Base-by-base conservation (phyloP, 176 grass and related monocot genomes). In the Secale cereale region DNA sequence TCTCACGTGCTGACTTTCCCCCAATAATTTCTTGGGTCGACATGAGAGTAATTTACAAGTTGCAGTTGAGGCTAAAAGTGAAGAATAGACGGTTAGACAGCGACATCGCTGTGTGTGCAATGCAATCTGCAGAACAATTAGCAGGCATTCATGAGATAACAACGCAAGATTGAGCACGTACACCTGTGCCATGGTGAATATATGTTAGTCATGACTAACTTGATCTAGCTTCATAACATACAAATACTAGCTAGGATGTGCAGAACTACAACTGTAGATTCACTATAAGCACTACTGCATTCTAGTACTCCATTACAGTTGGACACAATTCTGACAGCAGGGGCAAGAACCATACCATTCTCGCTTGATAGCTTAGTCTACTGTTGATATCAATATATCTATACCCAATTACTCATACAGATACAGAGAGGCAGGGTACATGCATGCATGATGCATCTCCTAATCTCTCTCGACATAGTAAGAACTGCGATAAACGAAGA, bases 1-100 rank as follows among this genome's bases (percentile, higher is more conserved):
- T 83, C 79, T 82, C 73, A 78, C 10, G 32, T 82, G 22, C 14
- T 67, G 74, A 43, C 80, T 74, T 86, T 83, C 11, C 35, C 4
- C 22, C 57, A 66, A 23, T 36, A 22, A 6, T 14, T 20, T 71
- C 64, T 28, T 0, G 7, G 16, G 23, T 11, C 84, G 17, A 31
- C 52, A 71, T 69, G 50, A 56, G 52, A 15, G 31, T 36, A 62
- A 32, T 84, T 73, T 78, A 30, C 60, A 23, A 37, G 14, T 74
- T 48, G 29, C 22, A 86, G 59, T 36, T 31, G 26, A 14, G n/a
- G 30, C 26, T 30, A 54, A 31, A 28, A 27, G 56, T n/a, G 25
- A 29, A 43, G 15, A 74, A 50, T 7, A 29, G 41, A 56, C 7
- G 23, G 40, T 28, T 6, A 46, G 11, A 22, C 40, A 16, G 8